Conservation (phyloP, 176 grass and related monocot species). For the Phyllostachys edulis region DNA sequence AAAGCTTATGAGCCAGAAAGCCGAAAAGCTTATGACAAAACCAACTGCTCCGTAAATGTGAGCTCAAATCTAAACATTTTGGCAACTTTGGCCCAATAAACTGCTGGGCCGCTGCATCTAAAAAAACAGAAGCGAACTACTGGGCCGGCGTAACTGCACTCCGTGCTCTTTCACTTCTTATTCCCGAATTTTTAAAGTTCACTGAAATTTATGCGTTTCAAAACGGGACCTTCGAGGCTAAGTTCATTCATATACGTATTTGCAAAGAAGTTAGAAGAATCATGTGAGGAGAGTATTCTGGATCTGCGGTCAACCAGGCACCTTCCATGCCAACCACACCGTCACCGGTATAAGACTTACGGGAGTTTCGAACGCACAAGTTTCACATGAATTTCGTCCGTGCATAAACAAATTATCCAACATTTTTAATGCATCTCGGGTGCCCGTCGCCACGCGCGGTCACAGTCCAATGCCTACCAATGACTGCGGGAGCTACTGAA, state of each 20-base stretch:
- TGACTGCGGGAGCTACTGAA: not conserved
- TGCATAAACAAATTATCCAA: not conserved
- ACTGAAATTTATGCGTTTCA: too few species aligned
- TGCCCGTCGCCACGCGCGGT: not conserved
- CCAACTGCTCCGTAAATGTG: not conserved
- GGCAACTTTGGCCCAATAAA: not conserved
- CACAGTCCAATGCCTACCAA: not conserved
- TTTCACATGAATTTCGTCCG: not conserved
- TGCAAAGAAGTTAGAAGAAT: not conserved
- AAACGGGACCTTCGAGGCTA: too few species aligned
- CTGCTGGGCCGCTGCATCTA: not conserved
- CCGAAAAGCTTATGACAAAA: too few species aligned
- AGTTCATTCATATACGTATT: not conserved
- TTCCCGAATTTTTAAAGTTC: too few species aligned
- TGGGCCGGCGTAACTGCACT: not conserved
- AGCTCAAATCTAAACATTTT: not conserved
- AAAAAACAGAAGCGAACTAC: not conserved
- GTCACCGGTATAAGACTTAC: not conserved
- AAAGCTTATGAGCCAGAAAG: too few species aligned
- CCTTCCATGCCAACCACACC: too few species aligned
- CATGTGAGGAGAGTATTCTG: not conserved
- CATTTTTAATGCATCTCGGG: not conserved
- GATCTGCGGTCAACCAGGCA: not conserved
- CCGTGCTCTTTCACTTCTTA: not conserved
- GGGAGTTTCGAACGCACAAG: not conserved